Base-by-base conservation (phyloP, 2,329 filamentous ascomycete genomes). In the Trichoderma endophyticum region DNA sequence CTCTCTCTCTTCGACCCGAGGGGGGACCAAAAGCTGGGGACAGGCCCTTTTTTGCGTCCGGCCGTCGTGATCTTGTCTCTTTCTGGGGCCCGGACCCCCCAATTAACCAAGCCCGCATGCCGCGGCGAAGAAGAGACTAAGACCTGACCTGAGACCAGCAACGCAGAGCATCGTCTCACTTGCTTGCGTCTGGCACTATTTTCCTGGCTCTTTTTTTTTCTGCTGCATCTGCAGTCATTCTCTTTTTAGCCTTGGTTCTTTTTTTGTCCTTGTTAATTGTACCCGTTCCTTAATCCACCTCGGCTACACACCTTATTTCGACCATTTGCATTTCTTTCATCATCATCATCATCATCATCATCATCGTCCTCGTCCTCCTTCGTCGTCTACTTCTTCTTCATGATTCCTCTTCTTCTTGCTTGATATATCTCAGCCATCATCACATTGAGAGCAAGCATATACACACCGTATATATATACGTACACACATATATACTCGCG, bases 41-140 rank as follows among this genome's bases (percentile, higher is more conserved):
- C 43, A 48, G 18, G 51, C 51, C 51, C 21, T 57, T 30, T 57
- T 28, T 28, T 30, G 4, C 18, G 54, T 57, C 54, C 14, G 14
- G 14, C 12, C 26, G 24, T 26, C 54, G 24, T 62, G 30, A 14
- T 14, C 32, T 48, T 57, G 51, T 43, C 65, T 68, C 65, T 59
- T 68, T 68, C 59, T 54, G 65, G 65, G 30, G 34, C 32, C 26
- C 65, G 51, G 34, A 21, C 39, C 54, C 51, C 51, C 32, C 51
- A 18, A 39, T 36, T 36, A 36, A 36, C 15, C 64, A 68, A 54
- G 65, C 65, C 65, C 34, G 65, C 65, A 59, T 68, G 54, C 54
- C 54, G 51, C 39, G 36, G 65, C 24, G 24, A 48, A 48, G 43
- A 24, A 36, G 34, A 36, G 11, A 39, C 34, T 67, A 36, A 21